Conservation (phyloP, 2,329 filamentous ascomycete species). For the Penicillium olsonii region DNA sequence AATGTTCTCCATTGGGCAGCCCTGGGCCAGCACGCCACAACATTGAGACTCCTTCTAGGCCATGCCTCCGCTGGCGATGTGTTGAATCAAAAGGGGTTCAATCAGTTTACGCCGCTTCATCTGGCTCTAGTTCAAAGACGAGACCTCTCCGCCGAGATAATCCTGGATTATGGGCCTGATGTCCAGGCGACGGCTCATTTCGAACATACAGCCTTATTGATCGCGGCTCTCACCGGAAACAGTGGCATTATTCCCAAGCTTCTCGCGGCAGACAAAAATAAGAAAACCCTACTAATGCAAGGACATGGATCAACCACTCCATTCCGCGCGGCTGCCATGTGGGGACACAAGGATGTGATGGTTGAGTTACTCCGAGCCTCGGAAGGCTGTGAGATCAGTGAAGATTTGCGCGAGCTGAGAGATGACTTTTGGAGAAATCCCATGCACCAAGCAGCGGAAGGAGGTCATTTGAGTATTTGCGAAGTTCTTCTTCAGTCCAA, state of each 20-base stretch:
- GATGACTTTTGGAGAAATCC: conserved; percentile 4
- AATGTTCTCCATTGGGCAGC: conserved; percentile 5
- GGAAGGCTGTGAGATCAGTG: not conserved
- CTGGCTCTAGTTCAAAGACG: not conserved
- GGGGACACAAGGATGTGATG: conserved; percentile 4
- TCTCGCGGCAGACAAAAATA: not conserved
- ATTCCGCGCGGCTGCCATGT: conserved; percentile 3
- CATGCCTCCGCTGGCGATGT: not conserved
- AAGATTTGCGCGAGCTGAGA: not conserved
- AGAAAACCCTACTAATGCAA: not conserved
- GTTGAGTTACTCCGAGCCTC: not conserved
- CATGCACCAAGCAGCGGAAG: not conserved
- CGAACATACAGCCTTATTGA: not conserved
- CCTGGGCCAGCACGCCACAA: not conserved
- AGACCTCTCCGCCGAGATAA: conserved; percentile 1
- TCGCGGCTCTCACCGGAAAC: not conserved
- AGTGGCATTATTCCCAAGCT: conserved; percentile 1
- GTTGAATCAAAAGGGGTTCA: conserved; percentile 1
- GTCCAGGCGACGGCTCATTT: not conserved
- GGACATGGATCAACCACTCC: conserved; percentile 2
- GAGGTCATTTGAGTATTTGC: not conserved
- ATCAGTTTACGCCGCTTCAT: not conserved
- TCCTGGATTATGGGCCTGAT: conserved; percentile 1
- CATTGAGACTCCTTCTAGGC: not conserved
- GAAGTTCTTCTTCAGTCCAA: conserved; percentile 3